Base-by-base conservation (phyloP, 2,329 filamentous ascomycete genomes). In the Alternaria alternata region DNA sequence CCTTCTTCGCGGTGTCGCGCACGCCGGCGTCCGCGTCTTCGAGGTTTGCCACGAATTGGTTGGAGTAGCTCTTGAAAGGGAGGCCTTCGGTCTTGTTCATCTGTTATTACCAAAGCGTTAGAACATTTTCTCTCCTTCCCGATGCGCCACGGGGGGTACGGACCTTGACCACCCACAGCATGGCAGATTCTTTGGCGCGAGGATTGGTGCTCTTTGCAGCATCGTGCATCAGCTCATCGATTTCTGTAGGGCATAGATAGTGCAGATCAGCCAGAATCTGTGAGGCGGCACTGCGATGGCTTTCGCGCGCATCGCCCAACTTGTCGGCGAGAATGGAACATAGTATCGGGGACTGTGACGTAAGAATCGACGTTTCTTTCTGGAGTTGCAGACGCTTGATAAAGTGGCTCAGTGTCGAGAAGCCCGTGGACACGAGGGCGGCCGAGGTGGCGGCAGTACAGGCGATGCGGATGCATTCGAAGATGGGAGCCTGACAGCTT, bases 11-110 rank as follows among this genome's bases (percentile, higher is more conserved):
- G 38, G 87, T 86, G 72, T 97, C 93, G 76, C 94, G 88, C 65
- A 97, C 93, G 79, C 88, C 89, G 51, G 91, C 90, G 76, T 97
- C 94, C 9, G 93, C 91, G 77, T 97, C 94, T 79, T 97, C 94
- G 42, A 97, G 85, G 67, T 95, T 86, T 55, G 92, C 90, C 81
- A 97, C 94, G 41, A 97, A 84, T 11, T 86, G 85, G 3, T 92
- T 90, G 2, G 96, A 93, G 75, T 96, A 97, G 71, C 83, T 83
- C 63, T 92, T 90, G 80, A 97, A 97, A 38, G 89, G 89, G 66
- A 97, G 82, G 39, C 88, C 88, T 59, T 93, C 87, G 54, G 92
- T 90, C 73, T 89, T 87, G 76, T 95, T 91, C 89, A 94, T 96
- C 86, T 93, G 73, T 38, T 4, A 11, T 58, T 61, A 63, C 62